Evolutionary conservation across 352 stramenopile species (phyloP).

Genomic region (Pythium aquatile): DNA sequence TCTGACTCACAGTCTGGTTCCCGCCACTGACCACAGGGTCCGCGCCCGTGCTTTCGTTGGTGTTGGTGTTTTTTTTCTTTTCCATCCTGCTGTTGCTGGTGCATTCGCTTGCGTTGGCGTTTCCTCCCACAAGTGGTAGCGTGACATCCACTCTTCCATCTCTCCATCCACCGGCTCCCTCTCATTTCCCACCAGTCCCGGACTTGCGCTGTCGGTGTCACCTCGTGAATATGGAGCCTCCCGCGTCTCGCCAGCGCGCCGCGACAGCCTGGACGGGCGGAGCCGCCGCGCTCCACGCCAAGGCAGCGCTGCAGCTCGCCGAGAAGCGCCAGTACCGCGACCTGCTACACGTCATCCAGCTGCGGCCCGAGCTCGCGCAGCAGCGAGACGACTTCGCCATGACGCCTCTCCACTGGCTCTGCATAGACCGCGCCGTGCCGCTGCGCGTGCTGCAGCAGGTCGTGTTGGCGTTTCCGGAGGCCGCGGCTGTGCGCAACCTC

Average conservation of each 20-base stretch:
- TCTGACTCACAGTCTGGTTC: constrained; percentile 6
- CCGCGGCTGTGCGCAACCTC: constrained; percentile 45
- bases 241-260: constrained; percentile 11
- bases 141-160: neutral
- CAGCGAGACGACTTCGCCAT: constrained; percentile 31
- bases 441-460: constrained; percentile 46
- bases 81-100: neutral
- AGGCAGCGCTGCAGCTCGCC: constrained; percentile 21
- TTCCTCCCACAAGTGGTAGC: neutral
- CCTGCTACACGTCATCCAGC: constrained; percentile 23
- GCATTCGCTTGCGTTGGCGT: neutral
- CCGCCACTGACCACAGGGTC: neutral
- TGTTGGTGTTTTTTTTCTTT: neutral
- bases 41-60: neutral
- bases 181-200: neutral
- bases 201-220: constrained; percentile 3
- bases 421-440: constrained; percentile 30
- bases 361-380: constrained; percentile 19
- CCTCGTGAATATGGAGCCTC: constrained; percentile 13
- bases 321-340: constrained; percentile 26
- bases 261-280: constrained; percentile 8
- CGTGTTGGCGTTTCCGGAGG: constrained; percentile 43
- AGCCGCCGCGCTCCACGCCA: constrained; percentile 10
- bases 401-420: constrained; percentile 34
- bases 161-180: neutral